Conservation (phyloP, 257 asterid genomes). For the Salvia splendens region DNA sequence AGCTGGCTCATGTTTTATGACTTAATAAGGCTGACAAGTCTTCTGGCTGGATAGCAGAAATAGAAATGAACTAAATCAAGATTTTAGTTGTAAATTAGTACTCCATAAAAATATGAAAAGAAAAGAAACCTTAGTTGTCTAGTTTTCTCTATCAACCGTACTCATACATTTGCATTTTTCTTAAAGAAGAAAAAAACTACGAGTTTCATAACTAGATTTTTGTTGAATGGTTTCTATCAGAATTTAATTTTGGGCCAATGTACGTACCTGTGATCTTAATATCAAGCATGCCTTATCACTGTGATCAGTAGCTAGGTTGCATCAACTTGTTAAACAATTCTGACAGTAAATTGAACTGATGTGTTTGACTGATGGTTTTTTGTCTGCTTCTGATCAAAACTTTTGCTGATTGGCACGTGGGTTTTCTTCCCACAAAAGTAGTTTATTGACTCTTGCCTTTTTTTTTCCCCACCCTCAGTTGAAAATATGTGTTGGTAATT, state of each 20-base stretch:
- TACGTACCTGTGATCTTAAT: not conserved
- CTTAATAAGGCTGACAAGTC: not conserved
- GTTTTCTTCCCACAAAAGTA: too few relatives aligned
- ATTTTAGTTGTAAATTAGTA: not conserved
- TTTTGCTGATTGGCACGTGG: not conserved
- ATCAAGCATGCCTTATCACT: not conserved
- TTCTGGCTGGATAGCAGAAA: not conserved
- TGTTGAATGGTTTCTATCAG: constrained; percentile 6
- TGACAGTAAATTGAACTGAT: constrained; percentile 24
- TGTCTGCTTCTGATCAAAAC: not conserved
- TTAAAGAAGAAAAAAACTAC: not conserved
- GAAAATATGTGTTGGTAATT: too few relatives aligned
- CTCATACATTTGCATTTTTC: too few relatives aligned
- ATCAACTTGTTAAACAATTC: not conserved
- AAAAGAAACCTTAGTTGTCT: not conserved
- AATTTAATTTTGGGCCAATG: not conserved
- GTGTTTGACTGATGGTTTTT: constrained; percentile 23
- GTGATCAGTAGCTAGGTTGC: not conserved
- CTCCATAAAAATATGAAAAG: not conserved
- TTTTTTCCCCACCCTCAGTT: too few relatives aligned
- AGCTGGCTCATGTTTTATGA: not conserved
- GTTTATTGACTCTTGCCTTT: too few relatives aligned
- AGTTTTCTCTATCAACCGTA: not conserved
- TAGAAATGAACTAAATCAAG: not conserved
- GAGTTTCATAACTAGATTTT: not conserved